Base-by-base conservation (phyloP, 2,329 filamentous ascomycete genomes). In the Pyricularia sp. region DNA sequence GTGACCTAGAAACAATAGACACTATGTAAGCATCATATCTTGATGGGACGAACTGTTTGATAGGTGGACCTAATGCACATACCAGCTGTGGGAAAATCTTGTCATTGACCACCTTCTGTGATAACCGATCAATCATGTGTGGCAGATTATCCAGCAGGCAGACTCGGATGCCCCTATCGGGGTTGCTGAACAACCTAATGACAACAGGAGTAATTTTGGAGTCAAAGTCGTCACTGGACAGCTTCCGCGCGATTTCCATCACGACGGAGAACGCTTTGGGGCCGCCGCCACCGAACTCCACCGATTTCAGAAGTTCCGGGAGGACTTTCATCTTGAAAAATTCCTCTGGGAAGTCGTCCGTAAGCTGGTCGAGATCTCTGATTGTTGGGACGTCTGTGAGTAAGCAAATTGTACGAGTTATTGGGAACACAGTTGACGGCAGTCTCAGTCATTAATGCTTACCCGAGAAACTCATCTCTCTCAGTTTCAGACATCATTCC, bases 321-420 rank as follows among this genome's bases (percentile, higher is more conserved):
- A 99, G 84, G 3, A 99, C 89, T 76, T 98, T 99, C 85, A 97
- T 92, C 77, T 96, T 97, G 84, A 98, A 97, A 78, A 97, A 99
- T 70, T 98, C 95, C 76, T 97, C 94, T 0, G 95, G 95, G 71
- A 98, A 97, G 78, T 99, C 94, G 73, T 97, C 93, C 0, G 93
- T 91, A 5, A 97, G 85, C 70, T 91, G 85, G 72, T 97, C 93
- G 6, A 99, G 86, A 75, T 97, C 92, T 68, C 83, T 85, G 61
- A 5, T 31, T 25, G 14, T 28, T 28, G 25, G 25, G 25, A 14
- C 14, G 28, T 63, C 3, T 7, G 5, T 63, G 25, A 14, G 12
- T 63, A 20, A 63, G 59, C 26, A 14, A 28, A 63, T 12, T 20
- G 12, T 25, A 14, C 25, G 25, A 28, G 26, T 26, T 68, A 33